These are phyloP conservation scores for Scedosporium boydii DNA, from an alignment of 2,329 filamentous ascomycete species.

Conservation along the genomic window DNA sequence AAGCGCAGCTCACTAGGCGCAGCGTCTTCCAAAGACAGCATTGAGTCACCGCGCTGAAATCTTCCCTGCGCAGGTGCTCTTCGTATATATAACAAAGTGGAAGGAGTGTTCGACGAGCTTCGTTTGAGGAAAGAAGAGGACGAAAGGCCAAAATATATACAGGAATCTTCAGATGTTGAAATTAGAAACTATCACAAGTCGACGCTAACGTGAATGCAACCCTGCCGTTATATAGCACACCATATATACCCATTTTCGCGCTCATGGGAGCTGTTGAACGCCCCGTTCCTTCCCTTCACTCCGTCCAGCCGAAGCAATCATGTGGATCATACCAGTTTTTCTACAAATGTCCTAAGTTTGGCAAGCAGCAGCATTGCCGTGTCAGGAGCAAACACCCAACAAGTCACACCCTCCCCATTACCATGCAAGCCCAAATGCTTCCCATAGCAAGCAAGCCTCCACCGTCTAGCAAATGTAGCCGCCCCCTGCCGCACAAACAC, in stretches of 20 bases:
- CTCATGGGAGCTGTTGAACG: conserved; percentile 1
- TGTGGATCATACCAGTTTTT: neutral
- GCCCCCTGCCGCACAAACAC: neutral
- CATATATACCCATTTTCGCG: neutral
- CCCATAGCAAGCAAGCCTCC: neutral
- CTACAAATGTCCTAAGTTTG: neutral
- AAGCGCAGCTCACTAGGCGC: too few relatives aligned
- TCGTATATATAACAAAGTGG: too few relatives aligned
- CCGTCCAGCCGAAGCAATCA: neutral
- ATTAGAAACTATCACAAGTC: neutral
- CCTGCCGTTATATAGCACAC: neutral
- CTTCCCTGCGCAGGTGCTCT: too few relatives aligned
- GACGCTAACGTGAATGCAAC: neutral
- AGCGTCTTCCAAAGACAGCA: too few relatives aligned
- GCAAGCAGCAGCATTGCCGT: neutral
- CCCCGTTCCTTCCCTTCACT: neutral
- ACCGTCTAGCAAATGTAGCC: neutral
- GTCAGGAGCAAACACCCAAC: too few relatives aligned
- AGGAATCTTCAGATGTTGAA: neutral
- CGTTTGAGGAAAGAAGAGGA: too few relatives aligned
- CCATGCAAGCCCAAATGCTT: neutral
- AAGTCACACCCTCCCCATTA: too few relatives aligned
- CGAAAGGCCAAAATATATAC: neutral
- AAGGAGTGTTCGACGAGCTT: too few relatives aligned
- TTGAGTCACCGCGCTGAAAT: too few relatives aligned